phyloP scores from a whole-genome alignment of 164 flowering plant species.

The Stephania cephalantha region DNA sequence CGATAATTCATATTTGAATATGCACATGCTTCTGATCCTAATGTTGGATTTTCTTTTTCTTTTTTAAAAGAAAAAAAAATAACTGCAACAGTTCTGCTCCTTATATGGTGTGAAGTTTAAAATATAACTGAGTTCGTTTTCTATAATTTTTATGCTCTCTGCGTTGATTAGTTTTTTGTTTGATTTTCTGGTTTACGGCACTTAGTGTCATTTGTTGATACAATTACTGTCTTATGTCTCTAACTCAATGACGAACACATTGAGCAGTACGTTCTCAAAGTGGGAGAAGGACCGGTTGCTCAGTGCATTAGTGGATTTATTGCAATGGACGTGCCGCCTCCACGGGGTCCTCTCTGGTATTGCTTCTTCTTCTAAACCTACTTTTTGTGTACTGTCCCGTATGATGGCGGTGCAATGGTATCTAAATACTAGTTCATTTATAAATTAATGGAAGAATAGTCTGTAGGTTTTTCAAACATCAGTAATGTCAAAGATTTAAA shows the following conservation, averaged over 20 bases:
- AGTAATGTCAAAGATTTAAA: too few species aligned
- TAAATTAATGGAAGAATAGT: not conserved
- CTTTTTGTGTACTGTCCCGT: too few species aligned
- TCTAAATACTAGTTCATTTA: not conserved
- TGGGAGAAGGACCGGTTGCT: constrained; percentile 55
- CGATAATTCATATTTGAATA: not conserved
- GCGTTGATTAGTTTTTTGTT: not conserved
- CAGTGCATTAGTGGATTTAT: constrained; percentile 81
- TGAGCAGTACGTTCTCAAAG: constrained; percentile 56
- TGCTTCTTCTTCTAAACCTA: not conserved
- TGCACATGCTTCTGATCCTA: not conserved
- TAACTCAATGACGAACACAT: not conserved
- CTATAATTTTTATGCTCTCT: not conserved
- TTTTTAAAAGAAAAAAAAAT: too few species aligned
- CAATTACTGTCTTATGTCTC: not conserved
- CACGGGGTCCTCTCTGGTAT: constrained; percentile 77
- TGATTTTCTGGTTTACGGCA: too few species aligned
- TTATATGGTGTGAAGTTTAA: not conserved
- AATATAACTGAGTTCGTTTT: not conserved
- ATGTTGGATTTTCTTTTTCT: not conserved
- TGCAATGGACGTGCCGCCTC: constrained; percentile 63
- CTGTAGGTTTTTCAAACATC: not conserved
- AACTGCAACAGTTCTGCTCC: not conserved
- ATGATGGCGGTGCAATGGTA: not conserved
- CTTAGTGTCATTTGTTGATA: not conserved